phyloP scores from a whole-genome alignment of 768 basidiomycete genomes.

The Amanita pseudoporphyria region DNA sequence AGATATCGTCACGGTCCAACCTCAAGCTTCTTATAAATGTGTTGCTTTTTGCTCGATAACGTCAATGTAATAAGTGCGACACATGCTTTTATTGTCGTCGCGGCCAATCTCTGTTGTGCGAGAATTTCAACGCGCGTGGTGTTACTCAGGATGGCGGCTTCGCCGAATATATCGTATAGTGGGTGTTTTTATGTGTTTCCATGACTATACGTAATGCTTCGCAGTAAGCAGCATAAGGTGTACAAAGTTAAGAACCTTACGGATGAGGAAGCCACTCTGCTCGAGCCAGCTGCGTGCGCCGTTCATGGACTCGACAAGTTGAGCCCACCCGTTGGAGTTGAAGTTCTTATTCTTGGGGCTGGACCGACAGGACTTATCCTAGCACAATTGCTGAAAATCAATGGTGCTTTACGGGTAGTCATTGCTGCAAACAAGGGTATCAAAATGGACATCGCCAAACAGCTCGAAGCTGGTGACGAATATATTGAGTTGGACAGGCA shows the following conservation, averaged over 20 bases:
- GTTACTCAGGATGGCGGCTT: constrained; percentile 81
- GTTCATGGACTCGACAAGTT: constrained; percentile 90
- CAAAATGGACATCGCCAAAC: constrained; percentile 80
- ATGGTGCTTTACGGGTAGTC: constrained; percentile 73
- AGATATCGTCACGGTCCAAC: constrained; percentile 25
- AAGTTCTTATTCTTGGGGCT: constrained; percentile 81
- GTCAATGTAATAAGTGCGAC: constrained; percentile 49
- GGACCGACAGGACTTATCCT: constrained; percentile 82
- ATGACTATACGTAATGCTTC: not conserved
- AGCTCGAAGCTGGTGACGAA: constrained; percentile 72
- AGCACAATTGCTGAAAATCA: constrained; percentile 79
- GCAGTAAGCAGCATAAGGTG: constrained; percentile 50
- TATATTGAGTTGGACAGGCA: constrained; percentile 79
- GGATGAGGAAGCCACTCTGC: constrained; percentile 80
- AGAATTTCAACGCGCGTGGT: constrained; percentile 74
- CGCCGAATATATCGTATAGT: constrained; percentile 85
- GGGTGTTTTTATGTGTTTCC: constrained; percentile 16
- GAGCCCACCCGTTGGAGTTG: constrained; percentile 69
- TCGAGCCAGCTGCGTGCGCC: constrained; percentile 88
- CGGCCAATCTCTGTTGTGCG: constrained; percentile 75
- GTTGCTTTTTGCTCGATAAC: too few relatives aligned
- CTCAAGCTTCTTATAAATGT: constrained; percentile 5
- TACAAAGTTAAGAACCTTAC: constrained; percentile 85
- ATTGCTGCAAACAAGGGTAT: constrained; percentile 87
- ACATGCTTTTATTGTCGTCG: constrained; percentile 83